Conservation (phyloP, 208 protist genomes). For the Leishmania tropica region DNA sequence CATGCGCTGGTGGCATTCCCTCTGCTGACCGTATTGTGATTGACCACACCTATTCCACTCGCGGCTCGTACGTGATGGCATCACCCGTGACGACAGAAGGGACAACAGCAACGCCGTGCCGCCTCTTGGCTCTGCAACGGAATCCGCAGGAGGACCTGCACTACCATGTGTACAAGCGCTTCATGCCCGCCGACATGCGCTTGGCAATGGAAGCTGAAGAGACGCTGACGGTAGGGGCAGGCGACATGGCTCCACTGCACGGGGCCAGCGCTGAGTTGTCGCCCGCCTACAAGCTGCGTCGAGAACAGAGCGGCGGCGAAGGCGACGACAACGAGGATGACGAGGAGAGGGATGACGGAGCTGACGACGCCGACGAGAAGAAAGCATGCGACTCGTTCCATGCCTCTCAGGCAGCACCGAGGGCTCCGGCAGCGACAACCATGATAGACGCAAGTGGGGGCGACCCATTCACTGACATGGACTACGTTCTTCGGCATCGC, state of each 20-base stretch:
- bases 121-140: conserved; percentile 6
- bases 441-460: neutral
- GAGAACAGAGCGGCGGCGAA: neutral
- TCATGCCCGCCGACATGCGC: conserved; percentile 31
- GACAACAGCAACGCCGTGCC: neutral
- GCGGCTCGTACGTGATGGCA: conserved; percentile 37
- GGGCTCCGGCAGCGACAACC: neutral
- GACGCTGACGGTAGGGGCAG: conserved; percentile 11
- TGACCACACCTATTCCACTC: conserved; percentile 47
- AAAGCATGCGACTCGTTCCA: neutral
- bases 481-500: conserved; percentile 32
- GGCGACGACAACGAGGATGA: conserved; percentile 8
- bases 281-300: neutral
- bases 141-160: conserved; percentile 41
- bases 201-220: conserved; percentile 26
- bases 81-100: neutral
- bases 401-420: neutral
- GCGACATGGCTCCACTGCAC: conserved; percentile 8
- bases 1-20: conserved; percentile 35
- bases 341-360: conserved; percentile 1
- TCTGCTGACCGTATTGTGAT: conserved; percentile 41
- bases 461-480: conserved; percentile 22
- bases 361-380: neutral
- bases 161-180: conserved; percentile 50
- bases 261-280: neutral